Percentiles rank a stretch among this genome's conserved stretches.
phyloP scores from a whole-genome alignment of 495 filamentous ascomycete species.

The Cenococcum geophilum region DNA sequence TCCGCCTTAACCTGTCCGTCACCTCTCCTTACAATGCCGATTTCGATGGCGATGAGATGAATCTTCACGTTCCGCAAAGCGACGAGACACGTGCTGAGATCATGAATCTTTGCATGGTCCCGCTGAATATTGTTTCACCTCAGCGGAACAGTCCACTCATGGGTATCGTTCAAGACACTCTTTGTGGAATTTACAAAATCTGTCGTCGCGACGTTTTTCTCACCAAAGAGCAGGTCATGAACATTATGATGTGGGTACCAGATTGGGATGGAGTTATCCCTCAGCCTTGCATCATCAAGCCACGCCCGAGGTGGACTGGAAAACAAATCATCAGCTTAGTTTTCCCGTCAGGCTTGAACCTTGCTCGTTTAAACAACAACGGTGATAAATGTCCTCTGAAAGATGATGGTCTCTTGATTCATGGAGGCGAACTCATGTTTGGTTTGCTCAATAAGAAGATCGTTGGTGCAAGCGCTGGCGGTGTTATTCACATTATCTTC shows the following conservation, averaged over 20 bases:
- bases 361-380: slow-evolving; percentile 56
- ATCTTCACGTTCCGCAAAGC: slow-evolving; percentile 95
- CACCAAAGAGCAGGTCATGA: slow-evolving; percentile 85
- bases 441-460: slow-evolving; percentile 89
- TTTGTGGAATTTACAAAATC: slow-evolving; percentile 95
- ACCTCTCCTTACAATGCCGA: slow-evolving; percentile 99
- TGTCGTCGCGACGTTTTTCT: slow-evolving; percentile 89
- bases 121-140: slow-evolving; percentile 93
- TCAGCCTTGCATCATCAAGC: slow-evolving; percentile 82
- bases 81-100: slow-evolving; percentile 95
- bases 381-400: slow-evolving; percentile 50
- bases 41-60: slow-evolving; percentile 99
- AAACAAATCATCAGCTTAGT: slow-evolving; percentile 96
- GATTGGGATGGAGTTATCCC: slow-evolving; percentile 96
- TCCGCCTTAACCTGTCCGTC: slow-evolving; percentile 92
- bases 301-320: slow-evolving; percentile 91
- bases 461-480: slow-evolving; percentile 76
- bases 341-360: slow-evolving; percentile 79
- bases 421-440: slow-evolving; percentile 82
- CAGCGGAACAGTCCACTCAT: slow-evolving; percentile 96
- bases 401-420: slow-evolving; percentile 76
- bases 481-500: slow-evolving; percentile 92
- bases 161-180: slow-evolving; percentile 98
- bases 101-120: slow-evolving; percentile 88
- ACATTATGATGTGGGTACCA: slow-evolving; percentile 91